A percentile compares a stretch with the other conserved stretches of the same genome.
Evolutionary conservation across 352 stramenopile genomes (phyloP).

Genomic region (Globisporangium nagaii): DNA sequence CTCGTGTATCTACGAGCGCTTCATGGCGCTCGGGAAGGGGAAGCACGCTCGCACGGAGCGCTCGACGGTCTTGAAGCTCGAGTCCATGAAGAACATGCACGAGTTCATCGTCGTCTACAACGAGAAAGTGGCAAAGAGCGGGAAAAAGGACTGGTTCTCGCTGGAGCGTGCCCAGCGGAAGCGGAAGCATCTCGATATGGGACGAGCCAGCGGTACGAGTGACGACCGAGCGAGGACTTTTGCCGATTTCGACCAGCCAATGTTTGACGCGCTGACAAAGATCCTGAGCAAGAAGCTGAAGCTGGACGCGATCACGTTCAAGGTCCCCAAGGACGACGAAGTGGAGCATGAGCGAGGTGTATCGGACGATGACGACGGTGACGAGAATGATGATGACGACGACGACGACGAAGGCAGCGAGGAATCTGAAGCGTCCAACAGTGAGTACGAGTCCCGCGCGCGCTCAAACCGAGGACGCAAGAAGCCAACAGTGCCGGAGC

Average conservation of each 20-base stretch:
- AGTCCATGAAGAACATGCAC: slow-evolving; percentile 5
- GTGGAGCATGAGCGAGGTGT: not conserved
- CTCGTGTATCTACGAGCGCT: slow-evolving; percentile 8
- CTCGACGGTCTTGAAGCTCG: slow-evolving; percentile 4
- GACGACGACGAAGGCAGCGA: not conserved
- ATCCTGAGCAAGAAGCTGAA: slow-evolving; percentile 1
- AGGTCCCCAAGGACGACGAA: not conserved
- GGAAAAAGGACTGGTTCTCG: slow-evolving; percentile 1
- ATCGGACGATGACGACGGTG: not conserved
- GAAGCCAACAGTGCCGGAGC: not conserved
- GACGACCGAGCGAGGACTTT: slow-evolving; percentile 6
- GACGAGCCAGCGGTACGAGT: not conserved
- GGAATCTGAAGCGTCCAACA: not conserved
- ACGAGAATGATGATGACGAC: not conserved
- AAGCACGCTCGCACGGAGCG: not conserved
- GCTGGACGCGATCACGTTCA: not conserved
- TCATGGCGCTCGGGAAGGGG: not conserved
- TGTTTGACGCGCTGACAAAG: not conserved
- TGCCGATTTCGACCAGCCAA: slow-evolving; percentile 1
- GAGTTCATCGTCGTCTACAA: slow-evolving; percentile 9
- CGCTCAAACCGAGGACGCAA: not conserved
- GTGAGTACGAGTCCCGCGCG: not conserved
- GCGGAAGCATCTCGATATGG: not conserved
- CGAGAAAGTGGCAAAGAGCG: not conserved
- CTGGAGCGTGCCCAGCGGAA: not conserved